Base-by-base conservation (phyloP, 352 stramenopile genomes). In the Plasmopara halstedii region DNA sequence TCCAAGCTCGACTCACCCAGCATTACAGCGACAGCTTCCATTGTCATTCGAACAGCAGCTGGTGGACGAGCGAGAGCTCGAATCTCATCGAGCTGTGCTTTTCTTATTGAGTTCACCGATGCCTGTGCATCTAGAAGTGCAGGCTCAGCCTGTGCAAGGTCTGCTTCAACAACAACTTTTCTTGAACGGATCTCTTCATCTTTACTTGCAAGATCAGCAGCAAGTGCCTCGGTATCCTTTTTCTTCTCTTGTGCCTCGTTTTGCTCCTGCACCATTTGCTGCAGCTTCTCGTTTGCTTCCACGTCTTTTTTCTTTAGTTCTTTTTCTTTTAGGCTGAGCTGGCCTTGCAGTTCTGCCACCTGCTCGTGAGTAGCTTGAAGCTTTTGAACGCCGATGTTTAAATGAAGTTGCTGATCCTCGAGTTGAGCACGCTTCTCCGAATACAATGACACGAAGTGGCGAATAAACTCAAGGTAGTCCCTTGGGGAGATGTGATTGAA, bases 11-110 rank as follows among this genome's bases (percentile, higher is more conserved):
- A 96, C 49, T 99, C 90, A 4, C 96, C 97, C 0, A 99, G 70
- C 96, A 99, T 98, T 33, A 98, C 95, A 2, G 91, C 90, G 13
- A 99, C 96, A 11, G 93, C 94, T 66, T 98, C 91, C 25, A 99
- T 76, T 2, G 96, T 99, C 56, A 98, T 82, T 38, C 97, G 92
- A 20, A 99, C 95, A 44, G 96, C 96, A 36, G 72, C 71, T 25
- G 97, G 97, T 44, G 97, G 97, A 39, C 91, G 88, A 9, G 85
- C 86, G 10, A 99, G 72, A 14, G 94, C 89, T 54, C 96, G 83
- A 42, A 99, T 97, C 67, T 99, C 97, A 62, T 99, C 97, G 18
- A 99, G 79, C 66, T 99, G 95, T 14, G 87, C 72, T 58, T 99
- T 99, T 40, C 98, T 97, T 57, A 99, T 99, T 32, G 90, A 97